phyloP scores from a whole-genome alignment of 2,329 filamentous ascomycete species.

The Cucurbitaria berberidis region DNA sequence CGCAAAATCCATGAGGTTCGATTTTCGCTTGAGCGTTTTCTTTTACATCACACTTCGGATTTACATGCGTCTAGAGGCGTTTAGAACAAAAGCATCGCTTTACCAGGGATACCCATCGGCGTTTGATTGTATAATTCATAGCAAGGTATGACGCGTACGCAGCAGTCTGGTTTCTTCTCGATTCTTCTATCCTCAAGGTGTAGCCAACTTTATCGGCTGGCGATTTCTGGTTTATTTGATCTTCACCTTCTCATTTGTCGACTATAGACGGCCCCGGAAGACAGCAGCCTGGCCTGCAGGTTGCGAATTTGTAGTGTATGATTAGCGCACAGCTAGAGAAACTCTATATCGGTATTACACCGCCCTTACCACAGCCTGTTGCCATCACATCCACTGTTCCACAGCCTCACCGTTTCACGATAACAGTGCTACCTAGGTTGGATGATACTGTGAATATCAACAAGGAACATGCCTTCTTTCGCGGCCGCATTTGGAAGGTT shows the following conservation, averaged over 20 bases:
- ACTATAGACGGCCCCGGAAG: slow-evolving; percentile 13
- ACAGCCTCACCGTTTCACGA: neutral
- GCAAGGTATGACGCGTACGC: slow-evolving; percentile 1
- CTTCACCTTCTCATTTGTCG: slow-evolving; percentile 6
- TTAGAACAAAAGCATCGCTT: slow-evolving; percentile 28
- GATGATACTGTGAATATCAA: neutral
- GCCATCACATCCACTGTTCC: neutral
- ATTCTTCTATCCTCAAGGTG: neutral
- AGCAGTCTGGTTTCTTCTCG: neutral
- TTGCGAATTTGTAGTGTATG: slow-evolving; percentile 7
- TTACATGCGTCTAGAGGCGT: slow-evolving; percentile 19
- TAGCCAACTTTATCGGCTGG: neutral
- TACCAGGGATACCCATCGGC: slow-evolving; percentile 33
- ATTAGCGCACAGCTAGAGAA: slow-evolving; percentile 8
- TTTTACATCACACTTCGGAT: slow-evolving; percentile 1
- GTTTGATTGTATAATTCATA: slow-evolving; percentile 19
- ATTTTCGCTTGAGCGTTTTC: neutral
- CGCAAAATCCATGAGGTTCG: slow-evolving; percentile 18
- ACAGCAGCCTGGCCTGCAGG: slow-evolving; percentile 4
- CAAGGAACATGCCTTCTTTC: slow-evolving; percentile 1
- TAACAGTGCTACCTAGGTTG: neutral
- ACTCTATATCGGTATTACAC: slow-evolving; percentile 9
- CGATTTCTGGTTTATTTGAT: neutral
- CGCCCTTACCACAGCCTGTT: neutral
- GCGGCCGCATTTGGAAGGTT: slow-evolving; percentile 9